Base-by-base conservation (phyloP, 1,284 basidiomycete species). In the Rugosomyces carneus region DNA sequence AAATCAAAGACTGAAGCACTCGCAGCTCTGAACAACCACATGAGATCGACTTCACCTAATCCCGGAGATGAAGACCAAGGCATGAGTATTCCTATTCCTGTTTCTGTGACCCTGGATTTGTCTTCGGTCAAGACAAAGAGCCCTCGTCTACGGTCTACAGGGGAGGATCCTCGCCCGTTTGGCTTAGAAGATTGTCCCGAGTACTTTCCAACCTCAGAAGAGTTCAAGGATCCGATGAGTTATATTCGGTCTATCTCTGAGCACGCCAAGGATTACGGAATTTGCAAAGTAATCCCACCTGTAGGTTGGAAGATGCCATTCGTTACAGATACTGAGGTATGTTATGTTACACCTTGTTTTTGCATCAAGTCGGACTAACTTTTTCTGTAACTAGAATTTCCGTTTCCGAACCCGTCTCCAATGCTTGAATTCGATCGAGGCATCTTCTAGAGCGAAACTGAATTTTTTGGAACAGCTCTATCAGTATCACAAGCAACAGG, bases 401-500 rank as follows among this genome's bases (percentile, higher is more conserved):
- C 87, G 89, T 53, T 99, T 99, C 72, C 93, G 90, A 67, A 99
- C 95, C 41, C 84, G 96, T 42, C 71, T 98, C 40, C 94, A 98
- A 69, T 82, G 89, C 47, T 77, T 99, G 59, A 98, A 98, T 66
- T 93, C 92, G 53, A 93, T 99, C 56, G 95, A 97, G 69, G 96
- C 96, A 11, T 91, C 93, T 42, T 94, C 93, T 43, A 78, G 96
- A 53, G 95, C 95, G 36, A 95, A 96, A 65, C 73, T 97, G 63
- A 98, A 97, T 72, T 99, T 97, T 67, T 70, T 96, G 55, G 95
- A 99, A 66, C 93, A 97, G 66, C 78, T 99, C 34, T 94, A 94
- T 69, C 86, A 89, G 55, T 94, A 84, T 63, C 89, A 93, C 68
- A 84, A 84, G 62, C 90, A 93, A 63, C 89, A 93, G 67, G 90